Evolutionary conservation across 1,139 yeast genomes (phyloP).

Genomic region (Meyerozyma carpophila): DNA sequence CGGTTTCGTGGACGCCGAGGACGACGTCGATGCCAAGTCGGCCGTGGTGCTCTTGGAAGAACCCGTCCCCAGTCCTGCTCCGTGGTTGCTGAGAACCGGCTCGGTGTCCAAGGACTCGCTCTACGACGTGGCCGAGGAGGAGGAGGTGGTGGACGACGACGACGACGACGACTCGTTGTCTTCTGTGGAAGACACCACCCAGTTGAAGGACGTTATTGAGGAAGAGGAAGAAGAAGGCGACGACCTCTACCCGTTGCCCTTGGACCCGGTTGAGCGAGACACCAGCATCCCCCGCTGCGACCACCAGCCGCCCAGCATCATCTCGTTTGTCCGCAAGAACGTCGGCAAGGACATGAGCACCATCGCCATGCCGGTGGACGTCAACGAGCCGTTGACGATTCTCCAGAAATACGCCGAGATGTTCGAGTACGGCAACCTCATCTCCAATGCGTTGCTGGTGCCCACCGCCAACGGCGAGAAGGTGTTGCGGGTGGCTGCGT

Average conservation of each 20-base stretch:
- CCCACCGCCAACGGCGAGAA: conserved; percentile 48
- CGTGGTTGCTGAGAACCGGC: not conserved
- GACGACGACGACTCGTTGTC: conserved; percentile 2
- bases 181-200: not conserved
- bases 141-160: conserved; percentile 3
- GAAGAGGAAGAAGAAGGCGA: conserved; percentile 13
- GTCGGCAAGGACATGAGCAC: conserved; percentile 88
- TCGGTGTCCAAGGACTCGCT: not conserved
- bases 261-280: conserved; percentile 47
- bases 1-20: conserved; percentile 68
- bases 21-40: conserved; percentile 34
- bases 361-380: conserved; percentile 89
- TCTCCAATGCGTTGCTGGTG: conserved; percentile 54
- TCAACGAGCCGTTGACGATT: conserved; percentile 85
- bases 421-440: conserved; percentile 66
- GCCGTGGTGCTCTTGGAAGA: not conserved
- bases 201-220: not conserved
- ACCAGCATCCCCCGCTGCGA: conserved; percentile 54
- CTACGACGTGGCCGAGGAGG: conserved; percentile 4
- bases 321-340: conserved; percentile 77
- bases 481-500: conserved; percentile 68
- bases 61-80: not conserved
- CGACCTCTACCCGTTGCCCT: conserved; percentile 62
- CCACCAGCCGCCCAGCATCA: conserved; percentile 74
- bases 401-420: conserved; percentile 76